Base-by-base conservation (phyloP, 2,329 filamentous ascomycete species). In the Pseudodiploospora longispora region DNA sequence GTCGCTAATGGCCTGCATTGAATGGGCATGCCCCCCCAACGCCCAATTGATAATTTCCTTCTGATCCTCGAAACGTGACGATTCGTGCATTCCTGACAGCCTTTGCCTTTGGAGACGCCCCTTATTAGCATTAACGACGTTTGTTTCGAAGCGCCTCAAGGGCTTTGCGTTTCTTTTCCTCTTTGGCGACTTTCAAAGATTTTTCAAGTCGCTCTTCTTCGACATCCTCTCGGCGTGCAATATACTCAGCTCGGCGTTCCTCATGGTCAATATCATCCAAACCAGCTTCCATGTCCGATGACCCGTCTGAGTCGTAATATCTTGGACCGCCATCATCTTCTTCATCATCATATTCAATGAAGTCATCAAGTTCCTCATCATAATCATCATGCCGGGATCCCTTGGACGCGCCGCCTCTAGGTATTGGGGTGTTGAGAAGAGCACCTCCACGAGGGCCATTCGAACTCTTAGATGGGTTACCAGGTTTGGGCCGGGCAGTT, bases 231-330 rank as follows among this genome's bases (percentile, higher is more conserved):
- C 74, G 72, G 37, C 76, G 76, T 27, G 84, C 86, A 43, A 74
- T 70, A 30, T 68, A 63, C 47, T 82, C 75, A 2, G 85, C 83
- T 40, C 67, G 59, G 38, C 71, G 67, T 59, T 91, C 86, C 60
- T 91, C 86, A 32, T 74, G 68, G 48, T 88, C 83, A 42, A 90
- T 77, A 53, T 89, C 85, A 48, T 82, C 82, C 33, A 83, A 60
- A 31, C 83, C 84, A 2, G 83, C 86, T 60, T 89, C 85, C 83
- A 89, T 89, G 54, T 87, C 85, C 5, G 83, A 87, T 5, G 82
- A 85, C 5, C 60, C 78, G 43, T 84, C 83, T 1, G 79, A 82
- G 3, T 69, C 74, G 50, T 85, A 83, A 48, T 76, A 73, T 5
- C 65, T 63, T 30, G 63, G 67, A 6, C 65, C 62, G 9, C 51